phyloP scores from a whole-genome alignment of 345 rosid species.

The Leavenworthia alabamica region DNA sequence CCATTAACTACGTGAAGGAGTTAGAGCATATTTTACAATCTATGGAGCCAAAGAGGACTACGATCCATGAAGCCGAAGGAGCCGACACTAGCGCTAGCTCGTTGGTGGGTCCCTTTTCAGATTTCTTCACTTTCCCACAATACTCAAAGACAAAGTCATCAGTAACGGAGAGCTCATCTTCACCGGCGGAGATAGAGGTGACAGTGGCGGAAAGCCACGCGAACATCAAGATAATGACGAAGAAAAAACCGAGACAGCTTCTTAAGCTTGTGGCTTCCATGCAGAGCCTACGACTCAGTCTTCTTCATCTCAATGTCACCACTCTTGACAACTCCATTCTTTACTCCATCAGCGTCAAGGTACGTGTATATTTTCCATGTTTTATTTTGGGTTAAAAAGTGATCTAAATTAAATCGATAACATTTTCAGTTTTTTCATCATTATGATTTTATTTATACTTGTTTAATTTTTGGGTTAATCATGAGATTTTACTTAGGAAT shows the following conservation, averaged over 20 bases:
- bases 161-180: slow-evolving; percentile 5
- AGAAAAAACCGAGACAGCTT: slow-evolving; percentile 68
- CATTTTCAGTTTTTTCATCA: no score
- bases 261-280: slow-evolving; percentile 49
- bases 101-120: slow-evolving; percentile 46
- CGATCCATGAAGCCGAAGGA: slow-evolving; percentile 1
- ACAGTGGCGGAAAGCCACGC: slow-evolving; percentile 86
- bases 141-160: slow-evolving; percentile 34
- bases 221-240: slow-evolving; percentile 58
- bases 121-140: no score
- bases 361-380: no score
- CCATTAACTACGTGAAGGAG: slow-evolving; percentile 55
- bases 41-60: slow-evolving; percentile 19
- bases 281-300: slow-evolving; percentile 49
- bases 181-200: slow-evolving; percentile 52
- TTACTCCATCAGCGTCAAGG: slow-evolving; percentile 71
- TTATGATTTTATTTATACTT: no score
- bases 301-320: slow-evolving; percentile 76
- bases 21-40: slow-evolving; percentile 47
- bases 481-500: no score
- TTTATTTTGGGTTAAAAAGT: no score
- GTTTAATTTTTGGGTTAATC: no score
- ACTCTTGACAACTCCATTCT: slow-evolving; percentile 45
- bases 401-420: no score
- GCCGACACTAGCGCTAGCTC: slow-evolving; percentile 15